Evolutionary conservation across 108 stramenopile species (phyloP), one percentile per base, ranked within the genome.

Genomic region (Ochromonas danica): DNA sequence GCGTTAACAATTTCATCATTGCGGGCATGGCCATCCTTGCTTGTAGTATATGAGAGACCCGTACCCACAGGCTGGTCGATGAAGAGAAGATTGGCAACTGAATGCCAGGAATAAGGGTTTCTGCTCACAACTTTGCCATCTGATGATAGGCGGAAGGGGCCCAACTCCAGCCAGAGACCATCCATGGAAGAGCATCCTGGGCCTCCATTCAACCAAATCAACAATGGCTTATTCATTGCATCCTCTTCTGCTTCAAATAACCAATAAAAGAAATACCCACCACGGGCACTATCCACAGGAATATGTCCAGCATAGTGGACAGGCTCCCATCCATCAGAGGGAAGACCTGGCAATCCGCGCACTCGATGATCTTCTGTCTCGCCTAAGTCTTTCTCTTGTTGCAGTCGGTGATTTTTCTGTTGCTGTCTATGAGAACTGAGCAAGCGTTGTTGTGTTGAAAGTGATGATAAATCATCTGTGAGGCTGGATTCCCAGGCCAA

Each of bases 151-250:
- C 92, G 90, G 71, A 96, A 92, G 0, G 97, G 97, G 0, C 97
- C 97, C 83, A 96, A 93, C 80, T 97, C 97, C n/a, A 96, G 78
- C 85, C 91, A 97, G 43, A 97, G 81, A 36, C 97, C 97, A 81
- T 97, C 95, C 94, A 95, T 96, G 61, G 90, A 91, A 51, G 89
- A 90, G 75, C 97, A 97, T 30, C 94, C 97, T 40, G 93, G 93
- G 10, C 90, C 88, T 27, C n/a, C 39, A 61, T 62, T 72, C 74
- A 0, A 82, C 97, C 97, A 97, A 43, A 97, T 92, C 17, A 97
- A 71, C 3, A 97, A 82, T 1, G 94, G 95, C 51, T 89, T 90
- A 28, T 43, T 43, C 22, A 41, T 38, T 1, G 87, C 85, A n/a
- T 85, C 63, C 2, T 65, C 43, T 31, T 79, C 82, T 0, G 92